phyloP scores from a whole-genome alignment of 2,329 filamentous ascomycete genomes.

The Lecanicillium sp. region DNA sequence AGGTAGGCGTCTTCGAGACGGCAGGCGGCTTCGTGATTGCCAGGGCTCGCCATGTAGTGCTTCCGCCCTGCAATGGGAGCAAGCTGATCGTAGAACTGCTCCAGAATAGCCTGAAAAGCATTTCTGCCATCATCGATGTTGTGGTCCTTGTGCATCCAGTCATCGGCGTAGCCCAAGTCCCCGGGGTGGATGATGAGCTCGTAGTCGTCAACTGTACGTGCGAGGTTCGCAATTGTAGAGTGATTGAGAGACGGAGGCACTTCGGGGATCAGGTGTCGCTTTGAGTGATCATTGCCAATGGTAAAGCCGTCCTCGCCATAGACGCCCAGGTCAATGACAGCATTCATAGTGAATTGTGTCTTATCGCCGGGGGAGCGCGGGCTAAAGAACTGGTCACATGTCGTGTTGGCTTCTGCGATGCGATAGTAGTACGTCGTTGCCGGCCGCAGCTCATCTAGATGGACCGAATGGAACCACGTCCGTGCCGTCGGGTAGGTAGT shows the following conservation, averaged over 20 bases:
- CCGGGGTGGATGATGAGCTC: constrained; percentile 49
- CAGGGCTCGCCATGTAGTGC: constrained; percentile 38
- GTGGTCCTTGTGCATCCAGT: constrained; percentile 43
- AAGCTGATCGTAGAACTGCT: constrained; percentile 43
- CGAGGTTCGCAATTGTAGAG: constrained; percentile 51
- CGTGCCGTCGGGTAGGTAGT: constrained; percentile 47
- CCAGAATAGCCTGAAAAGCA: constrained; percentile 51
- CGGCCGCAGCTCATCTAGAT: constrained; percentile 38
- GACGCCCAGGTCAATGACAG: constrained; percentile 47
- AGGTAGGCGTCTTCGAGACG: constrained; percentile 33
- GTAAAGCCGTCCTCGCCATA: constrained; percentile 28
- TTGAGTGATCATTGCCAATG: constrained; percentile 34
- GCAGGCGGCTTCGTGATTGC: constrained; percentile 55
- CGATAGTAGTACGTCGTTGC: constrained; percentile 56
- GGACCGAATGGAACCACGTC: constrained; percentile 45
- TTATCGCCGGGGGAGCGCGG: constrained; percentile 40
- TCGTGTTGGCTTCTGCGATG: constrained; percentile 51
- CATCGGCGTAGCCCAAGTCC: constrained; percentile 54
- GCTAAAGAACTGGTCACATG: constrained; percentile 41
- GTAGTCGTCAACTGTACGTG: constrained; percentile 46
- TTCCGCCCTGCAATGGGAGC: constrained; percentile 44
- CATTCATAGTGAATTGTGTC: constrained; percentile 45
- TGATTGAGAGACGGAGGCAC: constrained; percentile 49
- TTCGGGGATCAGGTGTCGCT: constrained; percentile 42
- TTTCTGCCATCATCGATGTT: constrained; percentile 43